Conservation (phyloP, 2,329 filamentous ascomycete genomes). For the Colletotrichum chrysophilum region DNA sequence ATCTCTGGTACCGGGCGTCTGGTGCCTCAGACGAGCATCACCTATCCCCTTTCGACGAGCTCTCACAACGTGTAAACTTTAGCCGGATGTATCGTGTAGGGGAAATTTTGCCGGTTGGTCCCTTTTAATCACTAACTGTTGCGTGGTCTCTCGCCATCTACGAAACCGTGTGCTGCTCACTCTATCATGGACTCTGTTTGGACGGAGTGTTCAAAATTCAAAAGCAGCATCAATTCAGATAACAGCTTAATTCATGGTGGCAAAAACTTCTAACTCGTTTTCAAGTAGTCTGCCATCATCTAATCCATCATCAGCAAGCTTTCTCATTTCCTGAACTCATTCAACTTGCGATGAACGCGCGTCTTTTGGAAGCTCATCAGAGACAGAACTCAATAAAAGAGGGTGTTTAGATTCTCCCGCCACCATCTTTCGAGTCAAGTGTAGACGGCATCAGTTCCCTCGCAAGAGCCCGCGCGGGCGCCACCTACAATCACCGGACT, state of each 20-base stretch:
- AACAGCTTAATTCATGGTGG: too few relatives aligned
- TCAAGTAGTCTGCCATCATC: neutral
- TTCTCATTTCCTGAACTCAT: rapidly evolving
- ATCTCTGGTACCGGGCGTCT: neutral
- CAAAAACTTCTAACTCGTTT: rapidly evolving
- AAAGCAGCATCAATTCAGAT: too few relatives aligned
- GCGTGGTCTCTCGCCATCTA: neutral
- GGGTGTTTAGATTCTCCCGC: neutral
- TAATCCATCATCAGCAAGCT: neutral
- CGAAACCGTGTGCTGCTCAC: too few relatives aligned
- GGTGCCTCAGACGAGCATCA: neutral
- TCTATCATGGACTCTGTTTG: too few relatives aligned
- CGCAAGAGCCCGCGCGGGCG: neutral
- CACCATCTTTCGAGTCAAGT: neutral
- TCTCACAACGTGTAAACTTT: neutral
- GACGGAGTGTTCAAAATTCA: too few relatives aligned
- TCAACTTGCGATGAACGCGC: neutral
- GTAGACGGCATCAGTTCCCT: neutral
- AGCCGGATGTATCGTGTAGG: neutral
- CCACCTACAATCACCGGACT: too few relatives aligned
- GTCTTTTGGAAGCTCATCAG: neutral
- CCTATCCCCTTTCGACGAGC: neutral
- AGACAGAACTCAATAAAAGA: neutral
- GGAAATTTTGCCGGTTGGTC: neutral
- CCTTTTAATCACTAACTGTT: neutral